A percentile compares a stretch with the other conserved stretches of the same genome.
phyloP scores from a whole-genome alignment of 1,139 yeast species.

The Nakaseomyces nivariensis region DNA sequence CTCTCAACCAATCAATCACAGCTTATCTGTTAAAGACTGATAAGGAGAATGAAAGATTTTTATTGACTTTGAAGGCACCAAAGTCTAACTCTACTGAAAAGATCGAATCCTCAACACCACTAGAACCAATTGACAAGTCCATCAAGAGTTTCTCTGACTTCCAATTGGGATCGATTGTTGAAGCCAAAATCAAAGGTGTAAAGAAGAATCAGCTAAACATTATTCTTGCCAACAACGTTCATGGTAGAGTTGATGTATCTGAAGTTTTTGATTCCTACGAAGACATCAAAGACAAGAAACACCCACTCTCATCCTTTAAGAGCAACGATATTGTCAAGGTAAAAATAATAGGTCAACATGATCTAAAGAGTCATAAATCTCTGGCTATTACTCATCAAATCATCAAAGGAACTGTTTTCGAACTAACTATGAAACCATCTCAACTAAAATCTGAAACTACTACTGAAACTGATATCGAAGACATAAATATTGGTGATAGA shows the following conservation, averaged over 20 bases:
- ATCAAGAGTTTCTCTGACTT: constrained; percentile 43
- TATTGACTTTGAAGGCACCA: constrained; percentile 45
- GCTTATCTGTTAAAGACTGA: constrained; percentile 58
- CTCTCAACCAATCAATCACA: constrained; percentile 54
- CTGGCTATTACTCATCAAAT: constrained; percentile 57
- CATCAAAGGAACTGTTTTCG: constrained; percentile 50
- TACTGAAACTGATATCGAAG: constrained; percentile 34
- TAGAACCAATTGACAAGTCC: constrained; percentile 53
- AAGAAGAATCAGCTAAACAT: constrained; percentile 72
- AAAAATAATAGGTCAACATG: constrained; percentile 69
- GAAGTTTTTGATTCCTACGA: constrained; percentile 49
- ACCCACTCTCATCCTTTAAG: constrained; percentile 53
- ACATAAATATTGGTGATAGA: constrained; percentile 47
- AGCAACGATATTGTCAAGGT: constrained; percentile 52
- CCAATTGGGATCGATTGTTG: constrained; percentile 50
- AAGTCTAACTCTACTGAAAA: constrained; percentile 8
- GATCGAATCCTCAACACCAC: constrained; percentile 11
- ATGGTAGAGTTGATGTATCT: constrained; percentile 72
- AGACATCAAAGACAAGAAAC: constrained; percentile 47
- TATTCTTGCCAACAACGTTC: constrained; percentile 64
- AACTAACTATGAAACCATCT: constrained; percentile 48
- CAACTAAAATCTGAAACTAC: constrained; percentile 36
- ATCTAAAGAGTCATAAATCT: constrained; percentile 59
- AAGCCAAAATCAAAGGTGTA: constrained; percentile 51
- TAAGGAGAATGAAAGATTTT: constrained; percentile 59